Base-by-base conservation (phyloP, 2,329 filamentous ascomycete genomes). In the Aureobasidium sp. region DNA sequence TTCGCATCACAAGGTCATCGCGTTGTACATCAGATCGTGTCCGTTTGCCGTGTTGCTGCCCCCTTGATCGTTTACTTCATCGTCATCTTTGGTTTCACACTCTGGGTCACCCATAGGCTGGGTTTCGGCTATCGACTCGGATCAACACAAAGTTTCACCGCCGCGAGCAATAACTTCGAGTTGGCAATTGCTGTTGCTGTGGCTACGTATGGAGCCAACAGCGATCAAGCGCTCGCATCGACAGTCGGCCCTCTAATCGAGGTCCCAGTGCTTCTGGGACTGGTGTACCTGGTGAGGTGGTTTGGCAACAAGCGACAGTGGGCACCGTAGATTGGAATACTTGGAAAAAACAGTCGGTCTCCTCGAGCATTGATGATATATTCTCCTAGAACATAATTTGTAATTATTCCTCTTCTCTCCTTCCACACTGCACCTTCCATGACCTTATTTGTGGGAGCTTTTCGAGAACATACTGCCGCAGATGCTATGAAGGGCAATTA, bases 111-210 rank as follows among this genome's bases (percentile, higher is more conserved):
- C 3, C 79, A 81, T 55, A 81, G 79, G n/a, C 75, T 87, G n/a
- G 88, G 90, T 0, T 91, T 91, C 63, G 85, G 84, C 0, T 95
- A 94, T 12, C 71, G 80, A 81, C 39, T 72, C 91, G 0, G 82
- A 83, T 1, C 82, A 12, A 92, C 90, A 2, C 90, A 95, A 75
- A 91, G 89, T 70, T 94, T 96, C 69, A 95, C 90, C 0, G 92
- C 90, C 0, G 89, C 90, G 0, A 96, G 91, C 72, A 96, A 96
- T 71, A 96, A 96, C 72, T 96, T 96, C 70, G 91, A 96, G 77
- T 77, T 96, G 27, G 90, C 91, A 0, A 96, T 96, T 74, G 91
- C 91, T 0, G 91, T 96, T 0, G 89, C 89, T 0, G 86, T 96
- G 3, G 88, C 91, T 0, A 87, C 87, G 0, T 96, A 89, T 74